phyloP scores from a whole-genome alignment of 2,329 filamentous ascomycete genomes.

The Amesomyces nigricolor region DNA sequence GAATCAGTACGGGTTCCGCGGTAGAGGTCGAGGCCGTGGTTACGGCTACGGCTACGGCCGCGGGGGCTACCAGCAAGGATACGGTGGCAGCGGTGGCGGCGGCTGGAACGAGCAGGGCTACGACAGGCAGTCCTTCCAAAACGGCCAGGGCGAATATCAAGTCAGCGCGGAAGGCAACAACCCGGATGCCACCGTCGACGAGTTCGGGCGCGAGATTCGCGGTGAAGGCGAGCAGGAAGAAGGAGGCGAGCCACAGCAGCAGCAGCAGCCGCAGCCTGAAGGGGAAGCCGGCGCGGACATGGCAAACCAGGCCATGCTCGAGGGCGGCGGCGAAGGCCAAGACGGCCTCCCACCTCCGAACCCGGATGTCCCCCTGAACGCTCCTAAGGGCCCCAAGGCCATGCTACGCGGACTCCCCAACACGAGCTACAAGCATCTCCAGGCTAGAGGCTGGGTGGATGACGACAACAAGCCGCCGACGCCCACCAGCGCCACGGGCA shows the following conservation, averaged over 20 bases:
- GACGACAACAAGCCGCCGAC: constrained; percentile 35
- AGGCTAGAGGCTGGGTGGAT: constrained; percentile 44
- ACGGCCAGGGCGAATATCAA: constrained; percentile 18
- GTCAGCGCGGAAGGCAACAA: constrained; percentile 21
- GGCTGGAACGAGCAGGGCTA: constrained; percentile 29
- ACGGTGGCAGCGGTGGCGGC: constrained; percentile 22
- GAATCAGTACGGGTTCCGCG: constrained; percentile 60
- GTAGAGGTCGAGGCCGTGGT: constrained; percentile 58
- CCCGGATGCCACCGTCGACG: constrained; percentile 29
- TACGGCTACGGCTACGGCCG: constrained; percentile 44
- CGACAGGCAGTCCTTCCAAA: constrained; percentile 23
- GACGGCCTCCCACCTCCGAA: constrained; percentile 14
- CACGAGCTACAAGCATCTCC: constrained; percentile 64
- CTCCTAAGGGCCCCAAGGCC: constrained; percentile 88
- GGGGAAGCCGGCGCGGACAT: constrained; percentile 22
- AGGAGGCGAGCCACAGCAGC: constrained; percentile 4
- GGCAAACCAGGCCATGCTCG: constrained; percentile 1
- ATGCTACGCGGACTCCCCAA: constrained; percentile 88
- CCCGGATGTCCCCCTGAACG: constrained; percentile 55
- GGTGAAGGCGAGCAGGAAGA: constrained; percentile 19
- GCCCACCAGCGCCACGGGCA: constrained; percentile 30
- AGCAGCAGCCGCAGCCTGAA: constrained; percentile 8
- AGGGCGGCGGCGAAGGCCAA: constrained; percentile 9
- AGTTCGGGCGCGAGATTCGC: constrained; percentile 30
- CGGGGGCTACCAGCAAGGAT: constrained; percentile 33